Evolutionary conservation across 169 alveolate genomes (phyloP), one percentile per base, ranked within the genome.

Genomic region (Plasmodium billcollinsi): DNA sequence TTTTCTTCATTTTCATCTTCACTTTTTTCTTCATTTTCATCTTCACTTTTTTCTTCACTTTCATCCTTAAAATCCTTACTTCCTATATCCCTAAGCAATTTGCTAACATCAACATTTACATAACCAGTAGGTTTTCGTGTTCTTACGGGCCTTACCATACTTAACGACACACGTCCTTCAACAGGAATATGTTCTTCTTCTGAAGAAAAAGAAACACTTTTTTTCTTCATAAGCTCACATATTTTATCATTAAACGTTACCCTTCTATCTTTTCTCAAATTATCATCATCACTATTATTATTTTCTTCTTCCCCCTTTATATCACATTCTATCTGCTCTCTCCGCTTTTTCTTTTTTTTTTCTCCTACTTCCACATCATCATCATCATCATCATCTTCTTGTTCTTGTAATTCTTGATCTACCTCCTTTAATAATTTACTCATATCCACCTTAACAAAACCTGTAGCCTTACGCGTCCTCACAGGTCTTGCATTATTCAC

Each of bases 101-200:
- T 59, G 6, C 70, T 47, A 18, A 76, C 76, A 49, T 76, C 75
- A 62, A 65, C 52, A 63, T 80, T 80, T 43, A 80, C 83, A 54
- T 20, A 80, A 1, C 80, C 90, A 2, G 90, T 80, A 29, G 90
- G 90, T 33, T 80, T 80, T 12, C 90, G 80, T 3, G 90, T 15
- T 33, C 90, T 80, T 6, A 67, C 73, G 2, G 90, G 62, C 49
- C 83, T 80, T 7, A 72, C 73, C 15, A 47, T n/a, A 21, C 8
- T 66, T 15, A 54, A 20, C 5, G 90, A 56, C 49, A 24, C 50
- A 39, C 54, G 78, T 33, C 26, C 58, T 3, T 63, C 58, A 2
- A 56, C 65, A n/a, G 39, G 75, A 15, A 12, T 18, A 11, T 62
- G 50, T 47, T 75, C 88, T 3, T 62, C 73, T 1, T 56, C 88